Evolutionary conservation across 1,139 yeast species (phyloP).

Genomic region (Nematodospora anomalae): DNA sequence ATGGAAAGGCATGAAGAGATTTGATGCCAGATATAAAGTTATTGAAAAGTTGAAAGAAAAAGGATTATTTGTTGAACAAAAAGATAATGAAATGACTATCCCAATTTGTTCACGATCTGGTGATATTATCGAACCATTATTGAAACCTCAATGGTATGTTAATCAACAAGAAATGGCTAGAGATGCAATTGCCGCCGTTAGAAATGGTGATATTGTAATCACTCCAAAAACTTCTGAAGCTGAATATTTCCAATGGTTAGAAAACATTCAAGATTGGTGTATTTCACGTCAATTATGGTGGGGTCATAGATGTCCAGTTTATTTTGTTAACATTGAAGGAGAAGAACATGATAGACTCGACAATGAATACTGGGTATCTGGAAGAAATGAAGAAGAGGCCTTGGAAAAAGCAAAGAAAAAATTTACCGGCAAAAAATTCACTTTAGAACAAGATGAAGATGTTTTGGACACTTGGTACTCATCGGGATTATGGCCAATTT

Average conservation of each 20-base stretch:
- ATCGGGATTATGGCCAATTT: conserved; percentile 96
- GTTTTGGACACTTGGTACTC: conserved; percentile 99
- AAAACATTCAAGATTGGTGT: conserved; percentile 98
- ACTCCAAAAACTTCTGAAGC: conserved; percentile 87
- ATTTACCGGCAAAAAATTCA: conserved; percentile 69
- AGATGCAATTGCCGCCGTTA: conserved; percentile 84
- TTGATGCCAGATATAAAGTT: conserved; percentile 87
- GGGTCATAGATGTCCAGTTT: conserved; percentile 99
- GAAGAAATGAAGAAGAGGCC: conserved; percentile 81
- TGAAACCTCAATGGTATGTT: conserved; percentile 99
- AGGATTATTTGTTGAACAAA: conserved; percentile 78
- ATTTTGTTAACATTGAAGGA: conserved; percentile 81
- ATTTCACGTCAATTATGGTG: conserved; percentile 99
- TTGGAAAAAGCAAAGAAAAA: conserved; percentile 71
- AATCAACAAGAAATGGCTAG: conserved; percentile 86
- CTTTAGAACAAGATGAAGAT: conserved; percentile 93
- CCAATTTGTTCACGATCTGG: conserved; percentile 96
- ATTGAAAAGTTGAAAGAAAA: conserved; percentile 75
- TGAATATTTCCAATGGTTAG: conserved; percentile 95
- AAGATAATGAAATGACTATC: conserved; percentile 93
- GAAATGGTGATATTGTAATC: conserved; percentile 76
- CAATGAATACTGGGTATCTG: conserved; percentile 88
- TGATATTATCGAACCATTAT: conserved; percentile 91
- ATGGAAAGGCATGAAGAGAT: conserved; percentile 88
- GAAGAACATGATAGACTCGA: conserved; percentile 58